These are phyloP conservation scores for Yarrowia sp. DNA, from an alignment of 805 yeast genomes.

Conservation along the genomic window DNA sequence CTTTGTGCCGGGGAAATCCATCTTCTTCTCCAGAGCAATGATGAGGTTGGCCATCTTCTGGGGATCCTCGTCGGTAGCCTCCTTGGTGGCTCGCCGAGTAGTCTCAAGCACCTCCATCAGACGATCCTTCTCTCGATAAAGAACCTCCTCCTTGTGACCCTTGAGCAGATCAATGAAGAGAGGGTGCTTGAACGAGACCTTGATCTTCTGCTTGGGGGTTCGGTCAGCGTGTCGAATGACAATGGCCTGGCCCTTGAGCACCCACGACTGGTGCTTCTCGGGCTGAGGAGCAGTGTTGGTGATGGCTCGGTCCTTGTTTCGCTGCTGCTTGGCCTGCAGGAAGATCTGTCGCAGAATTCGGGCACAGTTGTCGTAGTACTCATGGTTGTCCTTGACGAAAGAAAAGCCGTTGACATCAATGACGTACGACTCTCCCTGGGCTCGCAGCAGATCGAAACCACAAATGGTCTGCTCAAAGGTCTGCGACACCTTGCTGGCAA, in stretches of 20 bases:
- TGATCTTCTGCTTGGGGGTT: constrained; percentile 97
- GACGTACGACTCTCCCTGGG: constrained; percentile 81
- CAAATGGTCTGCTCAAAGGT: constrained; percentile 91
- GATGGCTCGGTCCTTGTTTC: constrained; percentile 35
- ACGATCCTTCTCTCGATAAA: constrained; percentile 85
- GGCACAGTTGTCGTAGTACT: constrained; percentile 82
- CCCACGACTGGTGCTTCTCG: constrained; percentile 87
- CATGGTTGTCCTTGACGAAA: constrained; percentile 87
- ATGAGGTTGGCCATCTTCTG: constrained; percentile 72
- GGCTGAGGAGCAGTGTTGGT: constrained; percentile 45
- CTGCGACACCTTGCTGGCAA: constrained; percentile 73
- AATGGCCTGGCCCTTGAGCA: constrained; percentile 84
- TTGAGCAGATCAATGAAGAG: constrained; percentile 80
- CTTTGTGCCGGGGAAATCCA: constrained; percentile 92
- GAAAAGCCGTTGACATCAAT: constrained; percentile 98
- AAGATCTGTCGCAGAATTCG: constrained; percentile 72
- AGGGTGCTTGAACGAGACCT: constrained; percentile 87
- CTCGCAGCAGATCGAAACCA: constrained; percentile 92
- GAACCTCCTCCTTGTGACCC: constrained; percentile 95
- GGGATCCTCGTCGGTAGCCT: constrained; percentile 73
- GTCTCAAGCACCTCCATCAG: constrained; percentile 81
- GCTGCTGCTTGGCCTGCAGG: constrained; percentile 49
- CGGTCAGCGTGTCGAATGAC: constrained; percentile 97
- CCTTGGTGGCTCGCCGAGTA: constrained; percentile 65
- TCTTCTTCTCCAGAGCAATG: constrained; percentile 81